Base-by-base conservation (phyloP, 1,139 yeast species). In the Yamadazyma diospyri region DNA sequence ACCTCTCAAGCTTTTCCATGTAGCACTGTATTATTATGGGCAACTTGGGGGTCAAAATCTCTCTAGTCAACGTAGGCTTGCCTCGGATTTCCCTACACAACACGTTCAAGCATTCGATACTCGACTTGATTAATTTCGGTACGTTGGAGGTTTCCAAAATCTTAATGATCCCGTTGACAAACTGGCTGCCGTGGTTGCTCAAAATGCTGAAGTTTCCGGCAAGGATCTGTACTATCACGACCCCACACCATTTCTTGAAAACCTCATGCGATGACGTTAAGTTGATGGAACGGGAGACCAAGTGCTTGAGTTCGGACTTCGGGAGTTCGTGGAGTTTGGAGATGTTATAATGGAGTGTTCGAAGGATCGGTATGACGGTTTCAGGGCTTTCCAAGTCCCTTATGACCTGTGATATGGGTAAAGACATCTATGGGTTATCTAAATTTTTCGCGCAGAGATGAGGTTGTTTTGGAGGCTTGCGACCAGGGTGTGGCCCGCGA, bases 31-130 rank as follows among this genome's bases (percentile, higher is more conserved):
- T 73, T 27, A 83, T 76, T 3, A 68, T 62, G 9, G 87, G 78
- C 34, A 89, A 62, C 43, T 80, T 80, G 4, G 97, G 95, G 1
- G 95, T 85, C 38, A 88, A 69, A 6, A 84, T 66, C 48, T 88
- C 96, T 53, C 97, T 73, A 2, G 94, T 81, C 31, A 89, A 65
- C 1, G 89, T 79, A 2, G 95, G 87, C 50, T 88, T 88, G 2
- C 88, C 94, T 54, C 83, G 74, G 37, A 85, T 81, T 28, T 67
- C 61, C 26, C 64, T 58, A 46, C 81, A 73, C 16, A 84, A 48
- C 14, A 56, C 56, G 40, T 69, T 61, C 35, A 76, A 55, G 18
- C 80, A 69, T 34, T 68, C 72, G 30, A 72, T 66, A 21, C 75
- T 70, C 26, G 74, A 70, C 40, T 56, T 72, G 46, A 74, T 68